phyloP scores from a whole-genome alignment of 129 eudicot species.

The Tagetes erecta region DNA sequence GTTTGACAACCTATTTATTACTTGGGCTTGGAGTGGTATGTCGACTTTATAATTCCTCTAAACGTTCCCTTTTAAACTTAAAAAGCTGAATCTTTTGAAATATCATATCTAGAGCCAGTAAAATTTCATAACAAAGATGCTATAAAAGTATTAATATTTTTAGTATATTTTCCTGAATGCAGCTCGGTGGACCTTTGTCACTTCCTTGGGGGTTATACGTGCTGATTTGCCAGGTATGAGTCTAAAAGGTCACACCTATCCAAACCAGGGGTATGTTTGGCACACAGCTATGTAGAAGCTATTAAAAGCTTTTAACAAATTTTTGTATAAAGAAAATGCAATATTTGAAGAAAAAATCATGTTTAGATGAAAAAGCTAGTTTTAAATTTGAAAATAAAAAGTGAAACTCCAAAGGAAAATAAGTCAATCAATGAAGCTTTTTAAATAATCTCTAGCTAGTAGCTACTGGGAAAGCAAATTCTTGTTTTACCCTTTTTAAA shows the following conservation, averaged over 20 bases:
- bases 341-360: constrained; percentile 1
- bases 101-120: constrained; percentile 6
- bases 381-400: neutral
- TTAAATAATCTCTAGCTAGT: neutral
- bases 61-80: neutral
- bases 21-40: constrained; percentile 97
- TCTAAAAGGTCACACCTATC: neutral
- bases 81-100: neutral
- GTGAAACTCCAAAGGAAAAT: neutral
- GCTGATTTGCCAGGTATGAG: constrained; percentile 87
- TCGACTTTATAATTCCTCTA: neutral
- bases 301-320: neutral
- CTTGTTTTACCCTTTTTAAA: neutral
- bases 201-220: constrained; percentile 98
- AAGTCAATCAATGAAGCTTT: neutral
- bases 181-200: constrained; percentile 96
- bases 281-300: neutral
- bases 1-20: constrained; percentile 76
- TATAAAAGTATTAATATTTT: neutral
- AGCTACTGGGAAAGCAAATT: neutral
- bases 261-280: neutral
- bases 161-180: constrained; percentile 16
- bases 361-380: neutral
- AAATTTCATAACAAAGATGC: constrained; percentile 10
- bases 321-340: neutral